Evolutionary conservation across 768 basidiomycete species (phyloP).

Genomic region (Boletus eberwhitei): DNA sequence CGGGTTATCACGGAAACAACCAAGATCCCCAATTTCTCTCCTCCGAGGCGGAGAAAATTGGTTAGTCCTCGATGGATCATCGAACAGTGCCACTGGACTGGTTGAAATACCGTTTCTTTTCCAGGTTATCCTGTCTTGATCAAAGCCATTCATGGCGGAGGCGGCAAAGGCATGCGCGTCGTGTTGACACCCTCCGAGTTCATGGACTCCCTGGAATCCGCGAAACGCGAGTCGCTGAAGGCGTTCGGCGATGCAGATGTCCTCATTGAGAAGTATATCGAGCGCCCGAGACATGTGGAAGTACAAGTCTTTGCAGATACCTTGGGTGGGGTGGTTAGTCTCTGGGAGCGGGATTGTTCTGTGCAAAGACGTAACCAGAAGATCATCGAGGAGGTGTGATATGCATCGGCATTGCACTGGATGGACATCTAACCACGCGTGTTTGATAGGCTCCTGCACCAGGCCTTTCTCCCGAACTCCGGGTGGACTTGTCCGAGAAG

Average conservation of each 20-base stretch:
- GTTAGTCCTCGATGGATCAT: conserved; percentile 29
- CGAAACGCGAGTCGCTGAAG: conserved; percentile 84
- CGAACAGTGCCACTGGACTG: background rate
- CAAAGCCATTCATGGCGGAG: conserved; percentile 95
- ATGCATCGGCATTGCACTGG: background rate
- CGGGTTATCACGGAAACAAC: conserved; percentile 86
- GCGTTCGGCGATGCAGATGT: conserved; percentile 86
- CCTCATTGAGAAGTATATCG: conserved; percentile 85
- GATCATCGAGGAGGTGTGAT: conserved; percentile 80
- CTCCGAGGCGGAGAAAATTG: conserved; percentile 67
- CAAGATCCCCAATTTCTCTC: conserved; percentile 74
- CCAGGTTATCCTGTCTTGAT: conserved; percentile 87
- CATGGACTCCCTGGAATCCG: conserved; percentile 76
- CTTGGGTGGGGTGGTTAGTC: conserved; percentile 75
- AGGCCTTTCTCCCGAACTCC: conserved; percentile 72
- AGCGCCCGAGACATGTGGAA: conserved; percentile 86
- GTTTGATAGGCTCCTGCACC: conserved; percentile 78
- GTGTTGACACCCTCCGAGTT: conserved; percentile 70
- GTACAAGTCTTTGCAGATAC: conserved; percentile 93
- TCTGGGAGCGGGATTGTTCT: conserved; percentile 95
- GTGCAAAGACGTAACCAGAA: conserved; percentile 94
- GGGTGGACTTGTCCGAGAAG: conserved; percentile 78
- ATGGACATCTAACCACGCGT: background rate
- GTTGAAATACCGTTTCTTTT: background rate
- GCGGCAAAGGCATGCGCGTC: conserved; percentile 93